These are phyloP conservation scores for Ophiostoma angusticollis DNA, from an alignment of 2,329 filamentous ascomycete genomes.

Conservation along the genomic window DNA sequence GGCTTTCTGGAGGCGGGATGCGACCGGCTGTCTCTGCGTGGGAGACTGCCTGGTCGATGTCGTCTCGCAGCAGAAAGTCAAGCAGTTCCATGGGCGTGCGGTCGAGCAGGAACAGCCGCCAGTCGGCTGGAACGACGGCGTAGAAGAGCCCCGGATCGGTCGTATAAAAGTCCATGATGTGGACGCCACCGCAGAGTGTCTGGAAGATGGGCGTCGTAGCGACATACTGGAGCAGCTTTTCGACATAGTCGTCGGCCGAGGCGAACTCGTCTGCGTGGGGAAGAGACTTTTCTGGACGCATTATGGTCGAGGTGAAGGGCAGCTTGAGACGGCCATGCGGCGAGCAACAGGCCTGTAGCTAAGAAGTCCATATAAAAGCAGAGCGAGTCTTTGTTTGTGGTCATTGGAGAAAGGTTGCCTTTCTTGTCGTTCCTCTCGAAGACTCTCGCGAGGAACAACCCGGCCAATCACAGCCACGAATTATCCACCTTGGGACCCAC, in stretches of 20 bases:
- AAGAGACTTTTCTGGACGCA: constrained; percentile 29
- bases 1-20: constrained; percentile 33
- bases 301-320: constrained; percentile 1
- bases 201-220: constrained; percentile 65
- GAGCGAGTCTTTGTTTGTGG: background rate
- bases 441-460: background rate
- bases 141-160: constrained; percentile 72
- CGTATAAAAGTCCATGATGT: constrained; percentile 94
- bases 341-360: no score
- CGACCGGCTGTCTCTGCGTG: constrained; percentile 5
- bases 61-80: constrained; percentile 67
- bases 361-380: no score
- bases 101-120: constrained; percentile 64
- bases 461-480: constrained; percentile 4
- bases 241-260: constrained; percentile 63
- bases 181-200: constrained; percentile 89
- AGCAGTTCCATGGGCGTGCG: constrained; percentile 64
- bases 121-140: constrained; percentile 61
- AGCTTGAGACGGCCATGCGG: no score
- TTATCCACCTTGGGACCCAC: background rate
- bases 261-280: constrained; percentile 60
- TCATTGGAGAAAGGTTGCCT: constrained; percentile 6
- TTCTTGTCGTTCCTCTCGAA: background rate
- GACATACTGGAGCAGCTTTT: constrained; percentile 64
- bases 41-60: constrained; percentile 36